phyloP scores from a whole-genome alignment of 2,329 filamentous ascomycete species.

The Aureobasidium leucospermi region DNA sequence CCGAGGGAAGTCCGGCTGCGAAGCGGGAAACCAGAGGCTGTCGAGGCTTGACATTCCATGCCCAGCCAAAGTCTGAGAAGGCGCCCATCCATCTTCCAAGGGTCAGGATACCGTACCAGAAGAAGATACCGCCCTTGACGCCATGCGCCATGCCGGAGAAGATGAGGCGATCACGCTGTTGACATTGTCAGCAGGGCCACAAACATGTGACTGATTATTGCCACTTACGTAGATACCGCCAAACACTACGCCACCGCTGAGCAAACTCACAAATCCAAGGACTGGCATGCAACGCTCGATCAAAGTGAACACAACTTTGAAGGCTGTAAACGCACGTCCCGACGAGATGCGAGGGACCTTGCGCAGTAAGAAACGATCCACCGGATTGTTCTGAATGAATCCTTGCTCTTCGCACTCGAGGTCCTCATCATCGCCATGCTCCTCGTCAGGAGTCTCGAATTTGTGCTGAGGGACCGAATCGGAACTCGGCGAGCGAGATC shows the following conservation, averaged over 20 bases:
- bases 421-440: constrained; percentile 37
- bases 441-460: constrained; percentile 14
- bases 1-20: constrained; percentile 55
- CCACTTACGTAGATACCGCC: constrained; percentile 71
- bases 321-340: constrained; percentile 47
- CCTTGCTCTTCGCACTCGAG: constrained; percentile 36
- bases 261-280: constrained; percentile 65
- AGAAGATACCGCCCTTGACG: constrained; percentile 86
- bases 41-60: constrained; percentile 74
- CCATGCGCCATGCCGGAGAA: constrained; percentile 84
- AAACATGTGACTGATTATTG: neutral
- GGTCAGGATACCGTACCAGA: constrained; percentile 80
- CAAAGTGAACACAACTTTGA: constrained; percentile 54
- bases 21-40: constrained; percentile 51
- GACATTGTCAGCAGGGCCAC: constrained; percentile 12
- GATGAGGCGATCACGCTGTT: constrained; percentile 56
- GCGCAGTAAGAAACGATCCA: constrained; percentile 23
- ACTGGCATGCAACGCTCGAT: constrained; percentile 69
- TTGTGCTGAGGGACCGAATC: constrained; percentile 21
- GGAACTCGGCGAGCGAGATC: constrained; percentile 26
- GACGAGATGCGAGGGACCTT: constrained; percentile 28
- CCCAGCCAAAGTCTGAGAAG: constrained; percentile 84
- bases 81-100: constrained; percentile 80
- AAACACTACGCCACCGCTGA: constrained; percentile 64
- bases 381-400: constrained; percentile 33